Conservation (phyloP, 1,139 yeast genomes). For the Blastobotrys elegans region DNA sequence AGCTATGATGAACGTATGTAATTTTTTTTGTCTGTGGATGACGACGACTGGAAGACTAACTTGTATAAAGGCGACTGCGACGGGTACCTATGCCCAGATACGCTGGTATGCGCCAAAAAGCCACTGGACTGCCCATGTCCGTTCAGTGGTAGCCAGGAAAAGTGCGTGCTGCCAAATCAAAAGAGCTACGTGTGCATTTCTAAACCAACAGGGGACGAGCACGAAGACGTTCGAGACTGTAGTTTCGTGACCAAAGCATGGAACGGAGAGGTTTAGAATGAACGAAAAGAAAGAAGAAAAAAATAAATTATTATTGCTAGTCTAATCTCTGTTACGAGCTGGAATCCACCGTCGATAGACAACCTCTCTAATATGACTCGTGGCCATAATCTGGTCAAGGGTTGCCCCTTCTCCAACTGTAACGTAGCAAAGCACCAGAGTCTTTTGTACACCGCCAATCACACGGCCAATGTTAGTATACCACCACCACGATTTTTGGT, state of each 20-base stretch:
- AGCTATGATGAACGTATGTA: constrained; percentile 31
- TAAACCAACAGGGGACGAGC: constrained; percentile 48
- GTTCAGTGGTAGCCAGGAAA: constrained; percentile 75
- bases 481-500: constrained; percentile 49
- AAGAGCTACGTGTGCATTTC: constrained; percentile 70
- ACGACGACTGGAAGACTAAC: neutral
- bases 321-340: constrained; percentile 68
- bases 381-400: constrained; percentile 7
- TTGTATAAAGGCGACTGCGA: constrained; percentile 40
- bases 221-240: constrained; percentile 34
- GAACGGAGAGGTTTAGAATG: constrained; percentile 37
- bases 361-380: constrained; percentile 49
- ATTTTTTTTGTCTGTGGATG: constrained; percentile 13
- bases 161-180: constrained; percentile 70
- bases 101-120: constrained; percentile 65
- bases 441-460: constrained; percentile 81
- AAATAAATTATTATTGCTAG: neutral
- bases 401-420: constrained; percentile 31
- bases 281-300: neutral
- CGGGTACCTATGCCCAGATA: constrained; percentile 77
- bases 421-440: constrained; percentile 64
- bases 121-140: constrained; percentile 86
- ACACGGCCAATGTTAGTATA: constrained; percentile 70
- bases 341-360: constrained; percentile 80
- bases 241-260: constrained; percentile 39